Base-by-base conservation (phyloP, 2,329 filamentous ascomycete genomes). In the Fusarium verticillioides region DNA sequence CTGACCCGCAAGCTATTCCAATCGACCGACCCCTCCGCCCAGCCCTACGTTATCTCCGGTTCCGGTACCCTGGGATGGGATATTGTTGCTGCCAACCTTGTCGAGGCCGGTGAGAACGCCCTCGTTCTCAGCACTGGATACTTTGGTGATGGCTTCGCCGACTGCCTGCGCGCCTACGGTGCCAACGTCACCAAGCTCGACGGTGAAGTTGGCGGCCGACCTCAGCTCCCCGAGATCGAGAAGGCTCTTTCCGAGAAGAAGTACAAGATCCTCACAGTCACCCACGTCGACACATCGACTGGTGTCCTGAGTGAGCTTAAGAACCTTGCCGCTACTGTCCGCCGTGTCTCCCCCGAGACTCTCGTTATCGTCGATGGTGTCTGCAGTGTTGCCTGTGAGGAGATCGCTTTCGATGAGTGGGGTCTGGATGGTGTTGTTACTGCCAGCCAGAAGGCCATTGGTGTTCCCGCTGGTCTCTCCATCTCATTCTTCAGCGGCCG, bases 41-140 rank as follows among this genome's bases (percentile, higher is more conserved):
- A 99, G 83, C 95, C 96, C 44, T 97, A 98, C 81, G 89, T 98
- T 81, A 90, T 99, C 82, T 95, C 94, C 75, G 96, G 96, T 72
- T 98, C 95, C 60, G 96, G 96, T 65, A 99, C 96, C 26, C 88
- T 99, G 12, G 96, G 96, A 69, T 99, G 96, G 96, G 96, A 99
- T 81, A 86, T 98, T 66, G 95, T 98, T 50, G 93, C 95, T n/a
- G 92, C 95, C 77, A 99, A 98, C 86, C 85, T 99, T 72, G 88
- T 94, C 69, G 96, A 99, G 85, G 89, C 91, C 57, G 95, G 94
- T 68, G 96, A 99, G 80, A 90, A 97, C 66, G 96, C 93, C 30
- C 89, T 99, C 44, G 95, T 99, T 61, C 90, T 99, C 23, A 95
- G 97, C 86, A 97, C 94, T 46, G 96, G 96, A 75, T 99, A 99